Evolutionary conservation across 2,329 filamentous ascomycete species (phyloP).

Genomic region (Cladosporium sp.): DNA sequence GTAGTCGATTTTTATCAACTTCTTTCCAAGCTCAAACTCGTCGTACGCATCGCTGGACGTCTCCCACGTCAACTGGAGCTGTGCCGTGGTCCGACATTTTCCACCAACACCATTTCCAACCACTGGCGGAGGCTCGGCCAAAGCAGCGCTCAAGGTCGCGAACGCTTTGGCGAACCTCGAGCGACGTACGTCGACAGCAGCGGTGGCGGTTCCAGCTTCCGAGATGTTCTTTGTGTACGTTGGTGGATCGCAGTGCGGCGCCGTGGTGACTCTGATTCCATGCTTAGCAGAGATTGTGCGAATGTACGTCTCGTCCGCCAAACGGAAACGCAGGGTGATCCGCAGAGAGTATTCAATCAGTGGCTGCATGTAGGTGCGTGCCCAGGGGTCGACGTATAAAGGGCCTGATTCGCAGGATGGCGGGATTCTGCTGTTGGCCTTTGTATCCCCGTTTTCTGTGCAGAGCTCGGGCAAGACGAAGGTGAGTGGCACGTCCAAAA

Average conservation of each 20-base stretch:
- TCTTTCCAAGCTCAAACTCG: not conserved
- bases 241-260: constrained; percentile 4
- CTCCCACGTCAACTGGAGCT: not conserved
- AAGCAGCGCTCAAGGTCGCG: not conserved
- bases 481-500: not conserved
- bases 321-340: not conserved
- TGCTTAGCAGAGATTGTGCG: not conserved
- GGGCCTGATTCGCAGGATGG: constrained; percentile 1
- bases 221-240: not conserved
- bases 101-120: not conserved
- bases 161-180: not conserved
- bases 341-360: not conserved
- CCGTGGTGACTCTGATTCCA: not conserved
- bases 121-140: constrained; percentile 1
- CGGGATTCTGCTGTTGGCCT: not conserved
- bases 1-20: not conserved
- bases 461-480: constrained; percentile 1
- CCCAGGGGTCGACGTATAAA: constrained; percentile 6
- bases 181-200: not conserved
- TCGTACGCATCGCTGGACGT: not conserved
- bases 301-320: not conserved
- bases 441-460: not conserved
- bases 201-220: not conserved
- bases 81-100: not conserved
- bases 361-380: constrained; percentile 4